Evolutionary conservation across 352 stramenopile species (phyloP).

Genomic region (Phytophthora podocarpi): DNA sequence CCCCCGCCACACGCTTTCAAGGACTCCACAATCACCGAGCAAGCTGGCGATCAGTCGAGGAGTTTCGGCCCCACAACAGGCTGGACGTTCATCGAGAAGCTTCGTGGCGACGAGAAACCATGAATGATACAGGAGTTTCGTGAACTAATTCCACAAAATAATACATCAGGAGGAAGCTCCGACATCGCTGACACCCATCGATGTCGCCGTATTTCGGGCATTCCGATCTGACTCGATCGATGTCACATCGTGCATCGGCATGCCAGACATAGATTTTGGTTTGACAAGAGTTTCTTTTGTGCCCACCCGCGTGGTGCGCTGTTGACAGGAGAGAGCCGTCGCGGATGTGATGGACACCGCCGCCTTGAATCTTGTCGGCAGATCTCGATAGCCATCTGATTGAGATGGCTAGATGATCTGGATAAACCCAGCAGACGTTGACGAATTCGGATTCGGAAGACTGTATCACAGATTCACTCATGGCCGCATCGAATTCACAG

Average conservation of each 20-base stretch:
- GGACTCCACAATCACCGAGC: conserved; percentile 20
- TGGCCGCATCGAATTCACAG: background rate
- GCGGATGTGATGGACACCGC: conserved; percentile 4
- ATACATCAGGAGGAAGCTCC: no score
- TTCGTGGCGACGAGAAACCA: conserved; percentile 1
- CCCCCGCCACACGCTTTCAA: conserved; percentile 28
- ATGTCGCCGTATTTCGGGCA: conserved; percentile 3
- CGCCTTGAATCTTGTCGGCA: conserved; percentile 19
- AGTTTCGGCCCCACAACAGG: conserved; percentile 4
- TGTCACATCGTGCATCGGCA: background rate
- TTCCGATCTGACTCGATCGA: conserved; percentile 15
- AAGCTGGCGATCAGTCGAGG: conserved; percentile 7
- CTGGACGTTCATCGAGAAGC: background rate
- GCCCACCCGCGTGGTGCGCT: conserved; percentile 8
- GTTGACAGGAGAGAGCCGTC: conserved; percentile 21
- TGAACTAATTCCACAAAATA: conserved; percentile 6
- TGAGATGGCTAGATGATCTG: no score
- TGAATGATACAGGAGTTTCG: background rate
- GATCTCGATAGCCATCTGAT: conserved; percentile 16
- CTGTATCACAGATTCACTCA: background rate
- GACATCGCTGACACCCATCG: no score
- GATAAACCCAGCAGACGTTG: conserved; percentile 13
- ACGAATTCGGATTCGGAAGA: conserved; percentile 17
- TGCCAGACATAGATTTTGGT: background rate
- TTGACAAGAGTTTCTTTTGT: conserved; percentile 32